A percentile compares a stretch with the other conserved stretches of the same genome.
Conservation (phyloP, 2,329 filamentous ascomycete genomes). For the Colletotrichum eremochloae region DNA sequence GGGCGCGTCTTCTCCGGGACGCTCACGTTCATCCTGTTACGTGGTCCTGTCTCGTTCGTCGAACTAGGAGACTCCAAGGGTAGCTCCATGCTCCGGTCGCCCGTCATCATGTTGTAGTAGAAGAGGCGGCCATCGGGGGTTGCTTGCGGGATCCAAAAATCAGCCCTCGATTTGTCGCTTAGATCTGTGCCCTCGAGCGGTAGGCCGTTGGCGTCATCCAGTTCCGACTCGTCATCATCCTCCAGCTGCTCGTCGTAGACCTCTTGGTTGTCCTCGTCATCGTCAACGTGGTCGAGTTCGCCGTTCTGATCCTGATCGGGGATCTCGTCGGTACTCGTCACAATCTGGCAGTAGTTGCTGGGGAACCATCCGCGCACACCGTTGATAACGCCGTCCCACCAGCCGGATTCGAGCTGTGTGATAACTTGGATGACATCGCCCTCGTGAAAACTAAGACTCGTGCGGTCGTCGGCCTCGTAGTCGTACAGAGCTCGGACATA, state of each 20-base stretch:
- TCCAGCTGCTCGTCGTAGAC: constrained; percentile 77
- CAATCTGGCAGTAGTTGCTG: constrained; percentile 96
- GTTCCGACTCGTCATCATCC: constrained; percentile 74
- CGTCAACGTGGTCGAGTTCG: constrained; percentile 67
- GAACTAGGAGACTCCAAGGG: constrained; percentile 91
- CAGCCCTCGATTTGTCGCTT: constrained; percentile 83
- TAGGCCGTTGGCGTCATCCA: constrained; percentile 69
- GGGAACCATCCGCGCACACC: constrained; percentile 98
- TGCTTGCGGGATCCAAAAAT: constrained; percentile 98
- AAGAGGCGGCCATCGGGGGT: constrained; percentile 93
- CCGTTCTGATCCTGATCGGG: constrained; percentile 71
- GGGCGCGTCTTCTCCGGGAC: constrained; percentile 92
- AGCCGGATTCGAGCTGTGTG: constrained; percentile 92
- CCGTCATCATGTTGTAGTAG: constrained; percentile 98
- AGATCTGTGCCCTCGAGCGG: constrained; percentile 77
- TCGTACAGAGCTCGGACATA: constrained; percentile 97
- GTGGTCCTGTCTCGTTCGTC: constrained; percentile 83
- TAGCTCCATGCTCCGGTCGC: constrained; percentile 93
- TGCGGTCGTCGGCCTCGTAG: constrained; percentile 97
- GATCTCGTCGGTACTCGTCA: constrained; percentile 81
- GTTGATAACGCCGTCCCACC: constrained; percentile 99
- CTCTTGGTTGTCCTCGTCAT: constrained; percentile 74
- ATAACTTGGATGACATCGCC: constrained; percentile 99
- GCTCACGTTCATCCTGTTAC: constrained; percentile 88
- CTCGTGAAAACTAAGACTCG: constrained; percentile 95